Evolutionary conservation across 352 stramenopile genomes (phyloP), one percentile per base, ranked within the genome.

Genomic region (Phytopythium kandeliae): DNA sequence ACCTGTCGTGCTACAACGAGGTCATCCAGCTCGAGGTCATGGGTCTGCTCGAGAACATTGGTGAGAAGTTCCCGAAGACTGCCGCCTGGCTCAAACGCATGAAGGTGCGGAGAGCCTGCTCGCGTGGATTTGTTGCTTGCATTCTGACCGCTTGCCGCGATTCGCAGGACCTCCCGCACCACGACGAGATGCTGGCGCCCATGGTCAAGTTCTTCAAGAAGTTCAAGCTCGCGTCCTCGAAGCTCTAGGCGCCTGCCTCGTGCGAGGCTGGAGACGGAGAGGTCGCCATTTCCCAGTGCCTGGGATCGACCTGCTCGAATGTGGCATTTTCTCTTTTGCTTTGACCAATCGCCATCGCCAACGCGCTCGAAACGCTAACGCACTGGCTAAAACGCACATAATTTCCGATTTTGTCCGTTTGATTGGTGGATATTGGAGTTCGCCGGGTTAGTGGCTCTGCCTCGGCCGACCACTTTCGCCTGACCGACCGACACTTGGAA

Each of bases 1-100:
- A 89, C 54, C 54, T 89, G n/a, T 86, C 74, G 46, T 89, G 78
- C 62, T 89, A 89, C 69, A 86, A 83, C 52, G 78, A 89, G 58
- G 65, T 89, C 16, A 64, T 85, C 34, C 78, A 89, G 61, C 69
- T 89, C 4, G 73, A 89, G 48, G 72, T 86, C 49, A 83, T 86
- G 74, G 74, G 69, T 0, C 42, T 83, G 36, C 65, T 88, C 22
- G 57, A 51, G 24, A 43, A 76, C 48, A 48, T 78, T 19, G 58
- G 74, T n/a, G 57, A 50, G 19, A 69, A 80, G 57, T 89, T 78
- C 59, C 74, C 78, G 15, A 69, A 74, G 44, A 48, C 58, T 43
- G 60, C 70, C 1, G 74, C 63, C 16, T 89, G 78, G 78, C 55
- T 86, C 51, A 74, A 82, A 58, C 78, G 78, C 53, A 89, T 89